Conservation (phyloP, 192 early-diverging fungal species). For the Linderina pennispora region DNA sequence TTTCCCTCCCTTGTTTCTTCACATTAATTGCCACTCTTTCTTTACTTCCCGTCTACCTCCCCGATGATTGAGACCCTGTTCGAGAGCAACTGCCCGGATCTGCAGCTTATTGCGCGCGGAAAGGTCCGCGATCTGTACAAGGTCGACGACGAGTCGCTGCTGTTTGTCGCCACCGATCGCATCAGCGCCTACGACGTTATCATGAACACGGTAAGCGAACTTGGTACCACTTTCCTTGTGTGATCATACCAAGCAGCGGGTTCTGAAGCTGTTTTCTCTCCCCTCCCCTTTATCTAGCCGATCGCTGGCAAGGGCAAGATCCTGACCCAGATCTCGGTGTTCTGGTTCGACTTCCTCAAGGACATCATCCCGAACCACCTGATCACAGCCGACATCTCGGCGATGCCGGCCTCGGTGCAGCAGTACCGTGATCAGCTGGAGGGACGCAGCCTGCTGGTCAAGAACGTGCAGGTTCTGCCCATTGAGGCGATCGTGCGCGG, state of each 20-base stretch:
- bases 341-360: slow-evolving; percentile 91
- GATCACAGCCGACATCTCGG: slow-evolving; percentile 87
- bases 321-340: slow-evolving; percentile 88
- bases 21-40: neutral
- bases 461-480: slow-evolving; percentile 84
- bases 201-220: slow-evolving; percentile 82
- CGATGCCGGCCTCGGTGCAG: slow-evolving; percentile 84
- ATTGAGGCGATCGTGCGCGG: slow-evolving; percentile 99
- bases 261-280: neutral
- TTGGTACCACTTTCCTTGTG: neutral
- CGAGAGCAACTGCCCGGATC: slow-evolving; percentile 79
- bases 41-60: neutral
- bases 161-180: slow-evolving; percentile 98
- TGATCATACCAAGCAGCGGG: too few species aligned
- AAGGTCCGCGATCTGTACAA: slow-evolving; percentile 98
- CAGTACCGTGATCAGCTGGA: slow-evolving; percentile 86
- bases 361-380: slow-evolving; percentile 94
- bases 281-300: slow-evolving; percentile 8
- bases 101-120: slow-evolving; percentile 89
- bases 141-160: slow-evolving; percentile 74
- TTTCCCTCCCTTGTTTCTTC: neutral
- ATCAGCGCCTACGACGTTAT: slow-evolving; percentile 98
- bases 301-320: slow-evolving; percentile 97
- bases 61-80: slow-evolving; percentile 49
- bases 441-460: slow-evolving; percentile 88